phyloP scores from a whole-genome alignment of 768 basidiomycete species.

The Scleroderma citrinum region DNA sequence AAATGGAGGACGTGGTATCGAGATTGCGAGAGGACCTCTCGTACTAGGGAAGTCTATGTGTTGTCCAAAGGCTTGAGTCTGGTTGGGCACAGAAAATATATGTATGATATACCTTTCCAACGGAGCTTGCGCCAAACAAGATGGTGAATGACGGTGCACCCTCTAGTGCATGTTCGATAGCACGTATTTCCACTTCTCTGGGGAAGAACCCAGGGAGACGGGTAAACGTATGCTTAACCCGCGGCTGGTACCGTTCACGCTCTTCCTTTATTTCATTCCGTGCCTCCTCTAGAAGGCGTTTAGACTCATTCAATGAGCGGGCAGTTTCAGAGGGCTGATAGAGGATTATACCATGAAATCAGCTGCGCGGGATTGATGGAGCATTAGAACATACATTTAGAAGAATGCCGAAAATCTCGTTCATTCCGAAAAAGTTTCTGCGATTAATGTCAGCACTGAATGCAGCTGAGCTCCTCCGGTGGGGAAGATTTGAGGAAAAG shows the following conservation, averaged over 20 bases:
- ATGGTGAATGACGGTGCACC: constrained; percentile 74
- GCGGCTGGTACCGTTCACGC: constrained; percentile 58
- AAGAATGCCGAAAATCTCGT: constrained; percentile 70
- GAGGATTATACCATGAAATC: constrained; percentile 7
- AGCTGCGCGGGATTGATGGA: constrained; percentile 1
- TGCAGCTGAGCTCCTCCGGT: constrained; percentile 52
- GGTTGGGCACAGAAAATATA: neutral
- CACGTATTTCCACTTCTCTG: constrained; percentile 58
- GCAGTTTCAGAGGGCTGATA: constrained; percentile 71
- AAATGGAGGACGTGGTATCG: constrained; percentile 78
- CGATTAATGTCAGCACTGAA: constrained; percentile 57
- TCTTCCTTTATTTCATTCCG: constrained; percentile 68
- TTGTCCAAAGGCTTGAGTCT: constrained; percentile 1
- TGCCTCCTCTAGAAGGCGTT: constrained; percentile 69
- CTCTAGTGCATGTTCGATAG: constrained; percentile 59
- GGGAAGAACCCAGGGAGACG: constrained; percentile 70
- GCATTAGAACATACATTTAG: constrained; percentile 51
- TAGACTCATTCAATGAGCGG: constrained; percentile 74
- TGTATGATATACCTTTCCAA: constrained; percentile 56
- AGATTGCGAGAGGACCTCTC: constrained; percentile 66
- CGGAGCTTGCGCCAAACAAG: constrained; percentile 74
- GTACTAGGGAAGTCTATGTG: constrained; percentile 64
- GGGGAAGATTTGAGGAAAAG: constrained; percentile 67
- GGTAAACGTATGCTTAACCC: constrained; percentile 72
- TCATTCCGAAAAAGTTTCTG: constrained; percentile 73